Evolutionary conservation across 2,329 filamentous ascomycete genomes (phyloP).

Genomic region (Fusarium sambucinum): DNA sequence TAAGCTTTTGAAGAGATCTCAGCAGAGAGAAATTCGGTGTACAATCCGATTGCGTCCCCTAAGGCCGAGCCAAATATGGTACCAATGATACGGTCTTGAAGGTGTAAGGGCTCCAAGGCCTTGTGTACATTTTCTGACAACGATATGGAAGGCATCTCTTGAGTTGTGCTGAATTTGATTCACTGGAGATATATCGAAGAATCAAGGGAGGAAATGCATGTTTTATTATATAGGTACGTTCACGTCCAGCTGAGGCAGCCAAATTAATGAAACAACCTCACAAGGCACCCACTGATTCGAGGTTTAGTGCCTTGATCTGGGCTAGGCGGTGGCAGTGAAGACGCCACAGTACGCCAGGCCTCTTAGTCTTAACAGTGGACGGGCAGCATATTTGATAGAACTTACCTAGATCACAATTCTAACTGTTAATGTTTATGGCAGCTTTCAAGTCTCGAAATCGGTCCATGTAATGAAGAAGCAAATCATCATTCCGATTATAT

Average conservation of each 20-base stretch:
- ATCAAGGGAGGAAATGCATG: neutral
- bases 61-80: conserved; percentile 64
- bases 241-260: conserved; percentile 27
- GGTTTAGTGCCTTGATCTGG: conserved; percentile 24
- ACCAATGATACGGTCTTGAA: conserved; percentile 58
- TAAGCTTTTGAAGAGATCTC: conserved; percentile 53
- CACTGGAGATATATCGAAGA: no score
- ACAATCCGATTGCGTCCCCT: conserved; percentile 66
- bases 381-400: neutral
- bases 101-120: conserved; percentile 33
- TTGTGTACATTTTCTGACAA: conserved; percentile 35
- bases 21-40: conserved; percentile 64
- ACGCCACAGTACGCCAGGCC: neutral
- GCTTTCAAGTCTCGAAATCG: no score
- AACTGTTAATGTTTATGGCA: no score
- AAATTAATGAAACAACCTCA: conserved; percentile 30
- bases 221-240: neutral
- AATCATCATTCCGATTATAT: neutral
- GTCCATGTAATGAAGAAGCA: neutral
- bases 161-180: neutral
- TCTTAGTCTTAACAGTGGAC: neutral
- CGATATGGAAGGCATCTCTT: conserved; percentile 24
- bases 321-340: conserved; percentile 41
- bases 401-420: no score
- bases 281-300: conserved; percentile 16